Conservation (phyloP, 2,329 filamentous ascomycete species). For the Drechslera avenae region DNA sequence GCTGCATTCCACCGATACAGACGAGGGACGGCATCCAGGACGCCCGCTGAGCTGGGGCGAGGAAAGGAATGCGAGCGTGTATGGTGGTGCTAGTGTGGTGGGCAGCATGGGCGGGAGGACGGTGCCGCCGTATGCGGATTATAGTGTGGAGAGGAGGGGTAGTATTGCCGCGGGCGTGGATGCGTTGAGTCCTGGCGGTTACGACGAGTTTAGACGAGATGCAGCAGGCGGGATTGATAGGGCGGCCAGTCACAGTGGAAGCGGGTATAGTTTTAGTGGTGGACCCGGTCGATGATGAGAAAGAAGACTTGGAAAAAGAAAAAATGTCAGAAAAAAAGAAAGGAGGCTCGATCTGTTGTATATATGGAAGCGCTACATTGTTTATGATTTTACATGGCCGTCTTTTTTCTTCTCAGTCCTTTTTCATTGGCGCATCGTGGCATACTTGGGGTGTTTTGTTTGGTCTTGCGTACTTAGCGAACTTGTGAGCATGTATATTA, state of each 20-base stretch:
- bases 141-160: constrained; percentile 19
- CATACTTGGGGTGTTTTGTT: too few relatives aligned
- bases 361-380: too few relatives aligned
- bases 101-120: constrained; percentile 20
- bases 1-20: constrained; percentile 51
- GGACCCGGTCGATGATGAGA: constrained; percentile 3
- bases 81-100: constrained; percentile 24
- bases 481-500: too few relatives aligned
- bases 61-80: constrained; percentile 26
- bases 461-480: too few relatives aligned
- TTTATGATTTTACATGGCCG: too few relatives aligned
- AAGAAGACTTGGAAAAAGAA: too few relatives aligned
- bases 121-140: constrained; percentile 47
- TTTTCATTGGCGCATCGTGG: too few relatives aligned
- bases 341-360: too few relatives aligned
- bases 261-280: constrained; percentile 28
- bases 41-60: constrained; percentile 48
- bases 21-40: constrained; percentile 49
- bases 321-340: too few relatives aligned
- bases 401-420: too few relatives aligned
- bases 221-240: constrained; percentile 15
- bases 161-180: constrained; percentile 23
- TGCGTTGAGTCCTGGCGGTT: constrained; percentile 43
- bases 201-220: constrained; percentile 43
- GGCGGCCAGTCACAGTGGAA: constrained; percentile 24